Percentiles rank a stretch among this genome's conserved stretches.
These are phyloP conservation scores for Hyphopichia burtonii DNA, from an alignment of 1,139 yeast genomes.

Conservation along the genomic window DNA sequence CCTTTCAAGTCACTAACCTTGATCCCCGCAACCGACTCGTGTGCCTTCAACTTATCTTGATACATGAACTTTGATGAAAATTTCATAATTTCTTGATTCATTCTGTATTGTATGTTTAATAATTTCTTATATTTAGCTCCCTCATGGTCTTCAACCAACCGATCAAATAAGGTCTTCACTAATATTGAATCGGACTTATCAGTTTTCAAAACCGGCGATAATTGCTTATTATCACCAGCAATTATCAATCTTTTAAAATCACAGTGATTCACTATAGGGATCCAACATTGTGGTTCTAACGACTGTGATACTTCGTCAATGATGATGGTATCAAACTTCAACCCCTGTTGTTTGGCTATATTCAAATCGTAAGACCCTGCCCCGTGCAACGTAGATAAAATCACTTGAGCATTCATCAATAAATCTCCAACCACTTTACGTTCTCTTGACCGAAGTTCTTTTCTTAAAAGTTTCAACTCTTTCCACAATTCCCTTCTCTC, in stretches of 20 bases:
- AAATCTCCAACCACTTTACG: conserved; percentile 60
- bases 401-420: conserved; percentile 61
- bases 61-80: conserved; percentile 75
- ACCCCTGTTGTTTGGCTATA: conserved; percentile 34
- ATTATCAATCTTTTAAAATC: conserved; percentile 61
- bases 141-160: conserved; percentile 57
- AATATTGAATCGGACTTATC: conserved; percentile 35
- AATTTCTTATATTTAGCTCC: conserved; percentile 50
- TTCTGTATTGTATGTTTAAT: conserved; percentile 79
- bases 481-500: conserved; percentile 69
- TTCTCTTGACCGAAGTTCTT: conserved; percentile 69
- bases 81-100: conserved; percentile 76
- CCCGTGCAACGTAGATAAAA: conserved; percentile 84
- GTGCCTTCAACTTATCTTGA: conserved; percentile 62
- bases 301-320: conserved; percentile 97
- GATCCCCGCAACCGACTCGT: conserved; percentile 52
- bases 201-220: conserved; percentile 74
- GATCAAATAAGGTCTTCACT: conserved; percentile 73
- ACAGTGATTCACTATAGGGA: conserved; percentile 73
- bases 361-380: conserved; percentile 71
- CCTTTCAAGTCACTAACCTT: conserved; percentile 55
- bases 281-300: conserved; percentile 95
- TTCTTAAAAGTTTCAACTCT: conserved; percentile 66
- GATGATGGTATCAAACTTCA: conserved; percentile 70
- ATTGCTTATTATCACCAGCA: conserved; percentile 86